These are phyloP conservation scores for Umbilicus rupestris DNA, from an alignment of 164 flowering plant genomes.

Conservation along the genomic window DNA sequence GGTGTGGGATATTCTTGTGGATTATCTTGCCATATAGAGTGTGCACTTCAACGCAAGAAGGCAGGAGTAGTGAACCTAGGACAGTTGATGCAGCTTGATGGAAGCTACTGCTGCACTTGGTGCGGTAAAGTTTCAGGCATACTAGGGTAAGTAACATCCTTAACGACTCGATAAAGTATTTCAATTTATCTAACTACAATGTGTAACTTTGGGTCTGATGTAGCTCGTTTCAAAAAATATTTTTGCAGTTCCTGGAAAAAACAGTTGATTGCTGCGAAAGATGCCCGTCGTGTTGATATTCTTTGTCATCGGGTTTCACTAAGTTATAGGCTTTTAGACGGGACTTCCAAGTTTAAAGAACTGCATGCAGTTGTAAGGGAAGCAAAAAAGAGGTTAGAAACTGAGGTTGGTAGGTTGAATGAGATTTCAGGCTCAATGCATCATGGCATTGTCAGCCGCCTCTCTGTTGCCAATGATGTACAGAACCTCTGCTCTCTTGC, in stretches of 20 bases:
- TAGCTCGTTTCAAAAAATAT: not conserved
- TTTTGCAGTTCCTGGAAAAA: constrained; percentile 77
- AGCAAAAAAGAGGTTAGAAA: constrained; percentile 76
- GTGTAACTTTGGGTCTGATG: not conserved
- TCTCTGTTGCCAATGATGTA: constrained; percentile 64
- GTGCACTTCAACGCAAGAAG: constrained; percentile 77
- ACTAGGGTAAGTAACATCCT: constrained; percentile 61
- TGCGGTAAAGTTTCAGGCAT: constrained; percentile 97
- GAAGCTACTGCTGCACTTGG: constrained; percentile 92
- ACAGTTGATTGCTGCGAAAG: constrained; percentile 76
- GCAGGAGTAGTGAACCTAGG: constrained; percentile 92
- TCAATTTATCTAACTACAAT: not conserved
- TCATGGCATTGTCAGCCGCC: constrained; percentile 90
- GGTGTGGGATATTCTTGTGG: constrained; percentile 68
- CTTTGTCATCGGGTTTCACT: constrained; percentile 80
- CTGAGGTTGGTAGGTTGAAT: constrained; percentile 75
- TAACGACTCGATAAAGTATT: not conserved
- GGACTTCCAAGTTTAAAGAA: constrained; percentile 75
- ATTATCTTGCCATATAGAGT: constrained; percentile 90
- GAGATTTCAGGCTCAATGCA: constrained; percentile 70
- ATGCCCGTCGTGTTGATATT: constrained; percentile 85
- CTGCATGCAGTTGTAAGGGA: constrained; percentile 54
- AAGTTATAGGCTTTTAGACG: constrained; percentile 79
- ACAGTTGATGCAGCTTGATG: constrained; percentile 88
- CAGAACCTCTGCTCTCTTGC: constrained; percentile 84